Evolutionary conservation across 371 early-diverging fungal species (phyloP), one percentile per base, ranked within the genome.

Genomic region (Phascolomyces articulosus): DNA sequence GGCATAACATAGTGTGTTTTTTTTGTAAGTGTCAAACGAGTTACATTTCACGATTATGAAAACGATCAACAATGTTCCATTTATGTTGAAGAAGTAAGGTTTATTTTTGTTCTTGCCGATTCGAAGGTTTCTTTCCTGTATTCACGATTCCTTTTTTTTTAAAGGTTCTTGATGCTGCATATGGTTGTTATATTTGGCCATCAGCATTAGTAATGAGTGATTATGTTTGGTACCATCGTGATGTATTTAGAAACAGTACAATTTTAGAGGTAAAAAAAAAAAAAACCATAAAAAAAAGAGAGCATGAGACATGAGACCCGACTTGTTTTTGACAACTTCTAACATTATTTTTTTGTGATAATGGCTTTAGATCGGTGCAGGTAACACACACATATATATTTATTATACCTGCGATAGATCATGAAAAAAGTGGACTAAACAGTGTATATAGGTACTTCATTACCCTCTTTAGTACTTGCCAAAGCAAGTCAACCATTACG

Each of bases 101-200:
- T 2, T 21, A 2, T 18, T 28, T 0, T 34, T 21, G n/a, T 10
- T 7, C 9, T 15, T 11, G 26, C 20, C 26, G 28, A 16, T 34
- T 34, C 10, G 10, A 31, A 6, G 10, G 18, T 21, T 49, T 29
- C 31, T 16, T 59, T 8, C 21, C 2, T 16, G 44, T 44, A 38
- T n/a, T 56, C 24, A 56, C 40, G 15, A 13, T 16, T 13, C 6
- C 16, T 16, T 44, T 51, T 41, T 4, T 7, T 23, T 34, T 9
- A 6, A 58, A 85, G 85, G 59, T 79, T 4, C 66, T 86, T 9
- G 81, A 86, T 60, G 68, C 84, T 16, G 76, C 82, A 20, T 87
- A 81, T 66, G 87, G 85, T 27, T 76, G 79, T 31, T 87, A 85
- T 62, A 71, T 84, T 47, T 87, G 87, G 87, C 87, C 87, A 0